These are phyloP conservation scores for Colletotrichum musicola DNA, from an alignment of 2,329 filamentous ascomycete species.

Conservation along the genomic window DNA sequence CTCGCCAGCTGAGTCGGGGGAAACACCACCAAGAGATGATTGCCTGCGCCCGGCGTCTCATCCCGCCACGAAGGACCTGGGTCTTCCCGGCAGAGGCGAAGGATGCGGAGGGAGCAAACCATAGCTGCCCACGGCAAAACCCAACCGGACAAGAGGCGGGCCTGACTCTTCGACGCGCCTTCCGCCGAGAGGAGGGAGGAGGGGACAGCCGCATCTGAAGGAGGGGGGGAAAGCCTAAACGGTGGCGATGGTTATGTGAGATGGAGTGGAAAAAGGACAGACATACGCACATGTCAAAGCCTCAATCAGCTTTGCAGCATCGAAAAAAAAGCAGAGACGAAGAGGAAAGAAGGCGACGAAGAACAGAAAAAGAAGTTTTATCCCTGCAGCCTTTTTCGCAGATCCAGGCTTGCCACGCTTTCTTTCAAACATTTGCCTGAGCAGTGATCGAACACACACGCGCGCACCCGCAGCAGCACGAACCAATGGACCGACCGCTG, in stretches of 20 bases:
- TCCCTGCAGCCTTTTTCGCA: neutral
- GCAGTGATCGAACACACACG: neutral
- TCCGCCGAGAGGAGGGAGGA: constrained; percentile 20
- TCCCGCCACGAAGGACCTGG: constrained; percentile 31
- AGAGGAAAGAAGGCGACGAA: neutral
- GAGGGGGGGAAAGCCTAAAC: constrained; percentile 34
- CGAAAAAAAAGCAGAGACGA: neutral
- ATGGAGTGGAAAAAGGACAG: constrained; percentile 1
- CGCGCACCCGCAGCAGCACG: neutral
- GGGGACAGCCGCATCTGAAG: constrained; percentile 31
- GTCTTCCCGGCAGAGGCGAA: constrained; percentile 18
- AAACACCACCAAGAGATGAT: constrained; percentile 25
- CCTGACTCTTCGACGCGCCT: constrained; percentile 23
- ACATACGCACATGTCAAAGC: neutral
- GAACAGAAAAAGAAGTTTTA: neutral
- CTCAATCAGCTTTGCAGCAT: constrained; percentile 3
- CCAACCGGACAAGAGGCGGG: neutral
- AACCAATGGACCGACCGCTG: constrained; percentile 22
- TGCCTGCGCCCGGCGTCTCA: constrained; percentile 32
- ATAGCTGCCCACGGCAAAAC: neutral
- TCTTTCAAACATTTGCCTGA: no score
- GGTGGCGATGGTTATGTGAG: constrained; percentile 25
- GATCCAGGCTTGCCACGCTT: neutral
- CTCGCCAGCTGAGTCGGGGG: constrained; percentile 32
- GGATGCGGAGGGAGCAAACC: constrained; percentile 14